These are phyloP conservation scores for Pisolithus marmoratus DNA, from an alignment of 768 basidiomycete genomes.

Conservation along the genomic window DNA sequence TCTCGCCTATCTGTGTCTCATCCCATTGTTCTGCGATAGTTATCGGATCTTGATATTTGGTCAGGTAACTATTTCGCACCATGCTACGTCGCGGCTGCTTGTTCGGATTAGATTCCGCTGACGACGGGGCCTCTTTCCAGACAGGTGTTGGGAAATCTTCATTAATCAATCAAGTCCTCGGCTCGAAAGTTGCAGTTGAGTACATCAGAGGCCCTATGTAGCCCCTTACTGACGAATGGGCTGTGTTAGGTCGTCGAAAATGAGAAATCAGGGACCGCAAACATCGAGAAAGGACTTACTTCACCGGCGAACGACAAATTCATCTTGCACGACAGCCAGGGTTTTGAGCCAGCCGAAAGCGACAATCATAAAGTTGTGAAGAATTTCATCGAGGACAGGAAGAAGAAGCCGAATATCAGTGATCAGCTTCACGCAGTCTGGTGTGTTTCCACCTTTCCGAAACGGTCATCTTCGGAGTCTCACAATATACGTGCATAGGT, in stretches of 20 bases:
- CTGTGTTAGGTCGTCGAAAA: not conserved
- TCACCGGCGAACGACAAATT: constrained; percentile 5
- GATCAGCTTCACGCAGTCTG: constrained; percentile 12
- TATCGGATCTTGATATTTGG: not conserved
- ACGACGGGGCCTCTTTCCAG: not conserved
- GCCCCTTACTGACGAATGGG: not conserved
- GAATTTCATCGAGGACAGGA: constrained; percentile 5
- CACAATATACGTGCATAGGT: not conserved
- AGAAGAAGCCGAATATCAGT: not conserved
- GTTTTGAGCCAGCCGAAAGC: constrained; percentile 11
- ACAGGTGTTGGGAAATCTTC: constrained; percentile 5
- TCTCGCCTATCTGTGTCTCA: too few species aligned
- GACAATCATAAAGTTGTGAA: constrained; percentile 4
- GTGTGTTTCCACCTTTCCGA: not conserved
- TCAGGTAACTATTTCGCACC: not conserved
- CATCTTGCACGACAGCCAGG: constrained; percentile 13
- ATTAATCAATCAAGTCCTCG: not conserved
- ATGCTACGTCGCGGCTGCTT: not conserved
- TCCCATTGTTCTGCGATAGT: too few species aligned
- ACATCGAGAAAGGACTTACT: constrained; percentile 6
- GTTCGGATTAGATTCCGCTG: not conserved
- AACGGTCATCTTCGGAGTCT: not conserved
- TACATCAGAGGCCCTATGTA: too few species aligned
- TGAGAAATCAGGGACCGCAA: not conserved
- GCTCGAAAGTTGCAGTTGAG: not conserved